These are phyloP conservation scores for Sedum album DNA, from an alignment of 164 flowering plant genomes.

Conservation along the genomic window DNA sequence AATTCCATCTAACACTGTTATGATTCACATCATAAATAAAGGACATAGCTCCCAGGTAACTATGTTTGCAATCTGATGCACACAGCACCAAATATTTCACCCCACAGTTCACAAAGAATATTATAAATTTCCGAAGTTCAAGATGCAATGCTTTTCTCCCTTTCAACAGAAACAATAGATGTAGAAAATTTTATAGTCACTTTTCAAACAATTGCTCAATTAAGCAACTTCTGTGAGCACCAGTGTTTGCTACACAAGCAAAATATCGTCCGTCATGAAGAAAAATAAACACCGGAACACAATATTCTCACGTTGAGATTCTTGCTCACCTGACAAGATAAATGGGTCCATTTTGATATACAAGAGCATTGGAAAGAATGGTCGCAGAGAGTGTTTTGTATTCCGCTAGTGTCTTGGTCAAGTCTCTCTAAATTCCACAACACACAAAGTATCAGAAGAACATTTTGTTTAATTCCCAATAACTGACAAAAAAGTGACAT, in stretches of 20 bases:
- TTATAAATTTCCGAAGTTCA: not conserved
- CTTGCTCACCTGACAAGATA: constrained; percentile 73
- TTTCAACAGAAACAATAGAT: not conserved
- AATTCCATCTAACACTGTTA: not conserved
- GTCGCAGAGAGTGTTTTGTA: constrained; percentile 69
- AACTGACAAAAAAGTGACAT: not conserved
- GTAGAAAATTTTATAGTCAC: not conserved
- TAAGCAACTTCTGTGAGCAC: not conserved
- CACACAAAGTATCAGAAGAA: constrained; percentile 6
- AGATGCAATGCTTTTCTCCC: not conserved
- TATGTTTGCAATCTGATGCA: not conserved
- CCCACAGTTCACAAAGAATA: not conserved
- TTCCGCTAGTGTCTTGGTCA: constrained; percentile 93
- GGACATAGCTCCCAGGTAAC: not conserved
- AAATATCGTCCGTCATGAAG: too few relatives aligned
- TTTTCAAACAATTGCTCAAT: not conserved
- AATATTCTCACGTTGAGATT: too few relatives aligned
- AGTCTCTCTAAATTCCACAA: constrained; percentile 52
- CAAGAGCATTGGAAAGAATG: constrained; percentile 94
- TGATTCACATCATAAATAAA: not conserved
- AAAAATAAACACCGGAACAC: too few relatives aligned
- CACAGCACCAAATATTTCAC: not conserved
- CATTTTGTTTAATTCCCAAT: constrained; percentile 1
- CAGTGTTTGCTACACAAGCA: not conserved
- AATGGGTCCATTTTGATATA: constrained; percentile 75